phyloP scores from a whole-genome alignment of 805 yeast species.

The Kluyveromyces nonfermentans region DNA sequence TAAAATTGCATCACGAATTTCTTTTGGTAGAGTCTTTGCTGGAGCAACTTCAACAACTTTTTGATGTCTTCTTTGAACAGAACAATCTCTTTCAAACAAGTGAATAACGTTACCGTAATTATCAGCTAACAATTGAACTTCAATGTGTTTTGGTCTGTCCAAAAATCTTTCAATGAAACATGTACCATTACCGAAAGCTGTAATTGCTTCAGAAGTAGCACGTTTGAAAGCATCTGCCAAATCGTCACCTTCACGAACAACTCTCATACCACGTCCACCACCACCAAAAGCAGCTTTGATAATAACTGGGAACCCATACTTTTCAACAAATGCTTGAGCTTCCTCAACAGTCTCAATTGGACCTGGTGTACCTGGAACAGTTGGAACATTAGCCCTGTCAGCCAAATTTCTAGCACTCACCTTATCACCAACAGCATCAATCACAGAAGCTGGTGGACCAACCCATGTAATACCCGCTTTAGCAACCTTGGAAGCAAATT shows the following conservation, averaged over 20 bases:
- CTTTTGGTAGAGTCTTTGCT: constrained; percentile 76
- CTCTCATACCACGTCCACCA: constrained; percentile 99
- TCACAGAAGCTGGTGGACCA: constrained; percentile 83
- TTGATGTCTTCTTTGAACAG: constrained; percentile 99
- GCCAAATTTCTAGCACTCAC: constrained; percentile 91
- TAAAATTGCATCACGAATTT: constrained; percentile 84
- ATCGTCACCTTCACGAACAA: constrained; percentile 92
- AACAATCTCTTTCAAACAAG: constrained; percentile 94
- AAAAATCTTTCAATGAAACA: constrained; percentile 94
- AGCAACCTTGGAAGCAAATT: constrained; percentile 85
- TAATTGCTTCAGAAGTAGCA: constrained; percentile 87
- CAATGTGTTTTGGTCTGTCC: constrained; percentile 94
- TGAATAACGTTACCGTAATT: constrained; percentile 91
- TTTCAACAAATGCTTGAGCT: constrained; percentile 66
- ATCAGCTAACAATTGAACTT: constrained; percentile 93
- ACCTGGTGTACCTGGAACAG: constrained; percentile 97
- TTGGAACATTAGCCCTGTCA: constrained; percentile 71
- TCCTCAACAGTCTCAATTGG: constrained; percentile 77
- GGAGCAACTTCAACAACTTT: constrained; percentile 98
- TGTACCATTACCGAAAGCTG: constrained; percentile 98
- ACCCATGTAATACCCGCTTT: constrained; percentile 91
- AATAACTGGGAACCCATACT: constrained; percentile 92
- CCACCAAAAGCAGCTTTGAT: constrained; percentile 99
- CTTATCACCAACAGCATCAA: constrained; percentile 94
- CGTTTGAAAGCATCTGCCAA: constrained; percentile 85